Base-by-base conservation (phyloP, 164 flowering plant species). In the Vitis amurensis region DNA sequence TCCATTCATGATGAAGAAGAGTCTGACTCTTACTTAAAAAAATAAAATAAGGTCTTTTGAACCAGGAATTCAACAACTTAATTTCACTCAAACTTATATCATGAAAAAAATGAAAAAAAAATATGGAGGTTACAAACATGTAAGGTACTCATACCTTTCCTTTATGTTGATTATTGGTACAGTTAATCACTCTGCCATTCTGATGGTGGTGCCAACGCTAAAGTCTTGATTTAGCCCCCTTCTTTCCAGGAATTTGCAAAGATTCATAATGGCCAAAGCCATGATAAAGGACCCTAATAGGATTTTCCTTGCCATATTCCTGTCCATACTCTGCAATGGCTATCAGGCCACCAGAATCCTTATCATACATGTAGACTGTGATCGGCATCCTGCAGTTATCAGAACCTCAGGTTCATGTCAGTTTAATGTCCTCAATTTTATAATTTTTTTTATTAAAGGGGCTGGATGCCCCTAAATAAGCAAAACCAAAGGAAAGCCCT, bases 241-340 rank as follows among this genome's bases (percentile, higher is more conserved):
- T 72, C 70, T 72, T 79, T 44, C 83, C 84, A 59, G 88, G 92
- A 67, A 91, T 77, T 51, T 81, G 86, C 62, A 95, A 74, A 3
- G 98, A 89, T 73, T 95, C 97, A 64, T 95, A 95, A 71, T 95
- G 98, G 67, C 98, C 98, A 80, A 73, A 93, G 13, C 98, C 98
- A 80, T 91, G 90, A 78, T 95, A 91, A 3, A 93, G 88, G 63
- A 95, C 89, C 71, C 84, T 79, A 30, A 91, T 85, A 7, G 97
- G 97, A 69, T 93, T 80, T 12, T 88, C 89, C 79, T 89, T 89
- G 14, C 93, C 97, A 67, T 95, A 95, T 71, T 95, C 94, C 74
- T 93, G 88, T 23, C 98, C 99, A 77, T 95, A 93, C 76, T 93
- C 97, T 0, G 98, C 97, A 72, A 95, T 93, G 61, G 89, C 64